phyloP scores from a whole-genome alignment of 176 grass and related monocot species.

The Triticum aestivum region IWGSC_CS_RefSeq_v2.1 NC_057794.1:587879549-587880048 shows the following conservation, averaged over 20 bases:
- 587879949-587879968: neutral
- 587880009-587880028: no score
- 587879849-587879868: neutral
- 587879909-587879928: no score
- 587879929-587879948: neutral
- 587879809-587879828: slow-evolving; percentile 31
- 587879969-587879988: no score
- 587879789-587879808: slow-evolving; percentile 16
- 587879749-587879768: neutral
- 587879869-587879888: slow-evolving; percentile 14
- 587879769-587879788: neutral
- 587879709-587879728: slow-evolving; percentile 25
- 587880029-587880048: no score
- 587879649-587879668: neutral
- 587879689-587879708: slow-evolving; percentile 18
- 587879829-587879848: neutral
- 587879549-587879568: no score
- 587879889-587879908: neutral
- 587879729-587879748: slow-evolving; percentile 30
- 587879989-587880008: no score
- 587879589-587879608: neutral
- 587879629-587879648: slow-evolving; percentile 16
- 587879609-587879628: neutral
- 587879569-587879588: neutral
- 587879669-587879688: neutral